These are phyloP conservation scores for Bocquillonia castaneifolia DNA, from an alignment of 441 rosid species.

Conservation along the genomic window DNA sequence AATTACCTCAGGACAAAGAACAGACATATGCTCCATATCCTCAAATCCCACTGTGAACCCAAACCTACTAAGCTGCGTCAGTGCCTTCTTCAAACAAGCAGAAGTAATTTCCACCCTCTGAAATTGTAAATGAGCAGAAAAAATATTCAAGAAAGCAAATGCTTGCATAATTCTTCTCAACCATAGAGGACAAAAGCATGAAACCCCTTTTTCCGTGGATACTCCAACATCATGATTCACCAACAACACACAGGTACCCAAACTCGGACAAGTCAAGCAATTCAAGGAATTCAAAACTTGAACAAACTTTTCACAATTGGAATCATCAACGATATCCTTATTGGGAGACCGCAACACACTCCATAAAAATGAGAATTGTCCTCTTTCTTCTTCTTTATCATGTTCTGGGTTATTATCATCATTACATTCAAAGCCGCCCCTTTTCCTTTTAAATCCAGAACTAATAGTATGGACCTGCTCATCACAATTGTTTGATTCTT, in stretches of 20 bases:
- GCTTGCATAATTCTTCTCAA: conserved; percentile 62
- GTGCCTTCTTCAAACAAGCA: conserved; percentile 41
- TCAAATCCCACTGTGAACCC: conserved; percentile 47
- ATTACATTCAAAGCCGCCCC: conserved; percentile 26
- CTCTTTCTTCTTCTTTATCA: conserved; percentile 19
- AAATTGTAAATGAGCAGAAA: conserved; percentile 43
- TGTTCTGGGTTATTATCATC: conserved; percentile 17
- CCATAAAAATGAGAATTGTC: conserved; percentile 40
- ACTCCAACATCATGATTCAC: conserved; percentile 17
- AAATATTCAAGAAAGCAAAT: conserved; percentile 59
- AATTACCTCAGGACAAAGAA: conserved; percentile 73
- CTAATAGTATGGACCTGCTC: neutral
- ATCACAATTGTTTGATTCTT: conserved; percentile 19
- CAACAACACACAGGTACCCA: conserved; percentile 48
- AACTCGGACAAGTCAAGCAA: conserved; percentile 53
- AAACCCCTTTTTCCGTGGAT: conserved; percentile 5
- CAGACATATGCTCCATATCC: conserved; percentile 62
- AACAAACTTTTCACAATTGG: conserved; percentile 52
- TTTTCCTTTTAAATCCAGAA: conserved; percentile 27
- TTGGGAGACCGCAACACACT: conserved; percentile 42
- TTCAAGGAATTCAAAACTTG: conserved; percentile 55
- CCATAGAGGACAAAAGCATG: conserved; percentile 76
- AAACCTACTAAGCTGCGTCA: conserved; percentile 42
- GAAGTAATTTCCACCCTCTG: conserved; percentile 35
- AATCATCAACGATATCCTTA: conserved; percentile 42